phyloP scores from a whole-genome alignment of 495 filamentous ascomycete species.

The Emericellopsis terricola region DNA sequence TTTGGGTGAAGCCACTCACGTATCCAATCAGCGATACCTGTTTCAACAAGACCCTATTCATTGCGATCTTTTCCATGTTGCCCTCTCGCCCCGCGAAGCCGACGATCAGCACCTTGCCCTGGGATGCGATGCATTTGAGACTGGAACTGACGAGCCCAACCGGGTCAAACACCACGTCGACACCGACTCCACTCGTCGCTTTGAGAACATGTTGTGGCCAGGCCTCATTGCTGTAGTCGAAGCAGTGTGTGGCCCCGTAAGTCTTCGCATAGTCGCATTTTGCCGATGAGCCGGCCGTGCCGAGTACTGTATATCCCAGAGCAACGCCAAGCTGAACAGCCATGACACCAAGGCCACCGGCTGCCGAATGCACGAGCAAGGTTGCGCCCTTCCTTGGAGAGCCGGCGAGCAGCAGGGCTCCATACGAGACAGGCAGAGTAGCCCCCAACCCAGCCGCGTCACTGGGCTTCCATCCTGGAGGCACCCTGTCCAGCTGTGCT shows the following conservation, averaged over 20 bases:
- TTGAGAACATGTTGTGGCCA: slow-evolving; percentile 51
- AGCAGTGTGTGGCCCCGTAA: slow-evolving; percentile 50
- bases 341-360: slow-evolving; percentile 58
- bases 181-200: slow-evolving; percentile 42
- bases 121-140: slow-evolving; percentile 49
- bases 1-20: slow-evolving; percentile 5
- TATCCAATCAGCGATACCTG: slow-evolving; percentile 47
- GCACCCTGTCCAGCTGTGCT: slow-evolving; percentile 5
- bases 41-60: slow-evolving; percentile 50
- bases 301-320: slow-evolving; percentile 53
- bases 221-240: slow-evolving; percentile 38
- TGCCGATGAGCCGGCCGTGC: slow-evolving; percentile 44
- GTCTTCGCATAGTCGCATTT: slow-evolving; percentile 44
- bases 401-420: slow-evolving; percentile 38
- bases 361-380: slow-evolving; percentile 62
- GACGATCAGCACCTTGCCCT: slow-evolving; percentile 44
- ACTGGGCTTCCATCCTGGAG: slow-evolving; percentile 6
- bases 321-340: slow-evolving; percentile 70
- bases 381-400: slow-evolving; percentile 35
- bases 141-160: slow-evolving; percentile 50
- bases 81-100: slow-evolving; percentile 44
- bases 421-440: slow-evolving; percentile 9
- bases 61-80: slow-evolving; percentile 50
- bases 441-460: slow-evolving; percentile 8
- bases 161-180: slow-evolving; percentile 76